Base-by-base conservation (phyloP, 352 stramenopile species). In the Phytophthora hybrid region DNA sequence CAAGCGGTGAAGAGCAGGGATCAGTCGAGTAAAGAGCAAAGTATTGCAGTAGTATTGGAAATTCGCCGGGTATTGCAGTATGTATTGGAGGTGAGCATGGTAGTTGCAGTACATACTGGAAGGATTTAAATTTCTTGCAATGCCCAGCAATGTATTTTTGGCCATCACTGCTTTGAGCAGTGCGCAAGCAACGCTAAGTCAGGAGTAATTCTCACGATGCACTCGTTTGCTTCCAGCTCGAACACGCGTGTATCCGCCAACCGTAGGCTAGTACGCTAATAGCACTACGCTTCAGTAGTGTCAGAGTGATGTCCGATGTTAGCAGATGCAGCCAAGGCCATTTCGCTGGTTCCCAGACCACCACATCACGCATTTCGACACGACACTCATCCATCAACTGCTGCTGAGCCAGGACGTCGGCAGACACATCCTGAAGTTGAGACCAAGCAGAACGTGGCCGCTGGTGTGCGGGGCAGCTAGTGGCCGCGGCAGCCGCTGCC, bases 361-460 rank as follows among this genome's bases (percentile, higher is more conserved):
- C 34, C 34, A 7, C 26, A 31, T 53, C n/a, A 18, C 21, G 26
- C 13, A 39, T 62, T 58, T 68, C 66, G 37, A 73, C 66, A 58
- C 51, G 66, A 68, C 66, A 58, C 26, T 34, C 59, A 73, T 69
- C 66, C 66, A 73, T 69, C 31, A 69, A 73, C 18, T 44, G 13
- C 56, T 60, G 37, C 51, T 69, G 66, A 73, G 66, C 58, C 66
- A 63, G 66, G 66, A 59, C 63, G 11, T 11, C 44, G n/a, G 16
- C 39, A 34, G 18, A 26, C 21, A 31, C 47, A 11, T 60, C 31
- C 26, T 13, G 26, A 41, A 41, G n/a, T 18, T 21, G 19, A 5
- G 21, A 53, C 44, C 29, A 66, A 49, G 47, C 19, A 60, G 60
- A 59, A 26, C 21, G 29, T 23, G 57, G 39, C 34, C 34, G n/a